These are phyloP conservation scores for Murraya koenigii DNA, from an alignment of 345 rosid genomes.

Conservation along the genomic window DNA sequence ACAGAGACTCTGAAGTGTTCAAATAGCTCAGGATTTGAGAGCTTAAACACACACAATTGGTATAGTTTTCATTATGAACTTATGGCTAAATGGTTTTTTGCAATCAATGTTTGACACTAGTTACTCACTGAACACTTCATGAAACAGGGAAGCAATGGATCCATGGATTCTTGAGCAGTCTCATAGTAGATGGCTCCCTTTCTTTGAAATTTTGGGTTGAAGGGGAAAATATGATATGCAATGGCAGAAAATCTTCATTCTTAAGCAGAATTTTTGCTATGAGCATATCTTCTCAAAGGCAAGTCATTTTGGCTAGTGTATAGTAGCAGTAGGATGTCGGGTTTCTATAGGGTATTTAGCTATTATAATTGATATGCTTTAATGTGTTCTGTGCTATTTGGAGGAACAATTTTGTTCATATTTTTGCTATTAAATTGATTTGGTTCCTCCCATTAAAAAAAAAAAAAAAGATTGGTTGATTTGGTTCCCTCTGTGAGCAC, in stretches of 20 bases:
- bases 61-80: background rate
- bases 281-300: constrained; percentile 10
- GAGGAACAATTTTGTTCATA: constrained; percentile 8
- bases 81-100: background rate
- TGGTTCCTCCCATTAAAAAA: background rate
- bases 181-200: background rate
- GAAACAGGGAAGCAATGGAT: constrained; percentile 20
- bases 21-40: background rate
- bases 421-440: background rate
- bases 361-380: background rate
- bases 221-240: background rate
- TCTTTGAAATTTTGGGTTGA: background rate
- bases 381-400: background rate
- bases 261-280: background rate
- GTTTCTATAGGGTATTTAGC: background rate
- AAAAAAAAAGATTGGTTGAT: no score
- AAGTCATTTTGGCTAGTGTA: constrained; percentile 32
- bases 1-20: background rate
- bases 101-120: background rate
- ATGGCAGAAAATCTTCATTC: background rate
- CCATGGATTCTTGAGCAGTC: constrained; percentile 9
- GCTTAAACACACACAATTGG: constrained; percentile 23
- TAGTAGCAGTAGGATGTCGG: constrained; percentile 10
- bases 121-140: background rate
- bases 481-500: no score